Percentiles rank a stretch among this genome's conserved stretches.
phyloP scores from a whole-genome alignment of 495 filamentous ascomycete genomes.

The Penicillium simplicissimum region DNA sequence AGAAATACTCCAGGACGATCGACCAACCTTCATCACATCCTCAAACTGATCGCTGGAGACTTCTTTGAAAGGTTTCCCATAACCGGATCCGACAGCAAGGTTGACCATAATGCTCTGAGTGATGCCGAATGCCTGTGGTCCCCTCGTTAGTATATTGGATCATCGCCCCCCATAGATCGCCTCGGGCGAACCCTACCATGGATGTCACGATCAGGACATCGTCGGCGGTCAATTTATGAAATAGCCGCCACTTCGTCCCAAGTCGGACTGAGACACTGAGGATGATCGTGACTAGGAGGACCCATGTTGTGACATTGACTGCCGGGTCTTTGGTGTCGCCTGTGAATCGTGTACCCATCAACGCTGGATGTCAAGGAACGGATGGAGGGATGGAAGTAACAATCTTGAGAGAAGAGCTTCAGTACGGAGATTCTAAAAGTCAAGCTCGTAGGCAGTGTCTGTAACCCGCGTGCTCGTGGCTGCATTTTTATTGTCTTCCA shows the following conservation, averaged over 20 bases:
- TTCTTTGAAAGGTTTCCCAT: conserved; percentile 27
- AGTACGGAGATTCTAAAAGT: not conserved
- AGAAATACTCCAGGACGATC: not conserved
- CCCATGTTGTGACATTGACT: conserved; percentile 31
- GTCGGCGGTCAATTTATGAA: conserved; percentile 24
- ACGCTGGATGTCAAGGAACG: conserved; percentile 8
- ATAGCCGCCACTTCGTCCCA: conserved; percentile 29
- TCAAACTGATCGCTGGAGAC: conserved; percentile 20
- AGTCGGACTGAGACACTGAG: conserved; percentile 28
- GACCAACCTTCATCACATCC: conserved; percentile 31
- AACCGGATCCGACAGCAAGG: conserved; percentile 30
- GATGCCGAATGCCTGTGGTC: conserved; percentile 23
- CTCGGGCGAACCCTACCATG: conserved; percentile 13
- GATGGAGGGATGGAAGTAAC: not conserved
- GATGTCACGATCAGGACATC: conserved; percentile 22
- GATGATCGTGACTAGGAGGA: conserved; percentile 23
- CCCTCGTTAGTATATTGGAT: not conserved
- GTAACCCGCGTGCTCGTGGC: not conserved
- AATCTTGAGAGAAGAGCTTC: not conserved
- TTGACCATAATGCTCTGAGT: conserved; percentile 19
- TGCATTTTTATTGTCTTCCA: not conserved
- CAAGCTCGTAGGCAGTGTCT: not conserved
- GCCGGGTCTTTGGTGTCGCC: conserved; percentile 26
- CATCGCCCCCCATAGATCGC: not conserved
- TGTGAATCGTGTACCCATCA: conserved; percentile 16